These are phyloP conservation scores for Yarrowia sp. DNA, from an alignment of 805 yeast species.

Conservation along the genomic window DNA sequence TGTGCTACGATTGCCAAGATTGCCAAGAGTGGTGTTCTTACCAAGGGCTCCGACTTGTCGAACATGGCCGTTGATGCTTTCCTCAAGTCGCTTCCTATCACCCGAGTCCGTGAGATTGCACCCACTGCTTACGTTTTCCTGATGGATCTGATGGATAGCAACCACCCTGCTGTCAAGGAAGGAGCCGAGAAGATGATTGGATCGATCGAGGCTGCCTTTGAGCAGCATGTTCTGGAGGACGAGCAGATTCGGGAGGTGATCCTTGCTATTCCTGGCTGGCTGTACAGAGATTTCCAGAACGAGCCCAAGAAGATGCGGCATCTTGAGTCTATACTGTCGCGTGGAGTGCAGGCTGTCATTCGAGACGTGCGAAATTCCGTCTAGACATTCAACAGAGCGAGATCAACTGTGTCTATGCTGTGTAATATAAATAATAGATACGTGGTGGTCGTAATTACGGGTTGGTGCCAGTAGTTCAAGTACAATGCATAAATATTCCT, in stretches of 20 bases:
- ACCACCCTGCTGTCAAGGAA: slow-evolving; percentile 54
- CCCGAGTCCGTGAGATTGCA: slow-evolving; percentile 85
- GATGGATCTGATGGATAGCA: slow-evolving; percentile 63
- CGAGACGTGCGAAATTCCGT: slow-evolving; percentile 11
- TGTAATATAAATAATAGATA: background rate
- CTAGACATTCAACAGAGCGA: background rate
- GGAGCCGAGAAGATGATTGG: slow-evolving; percentile 11
- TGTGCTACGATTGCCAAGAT: slow-evolving; percentile 81
- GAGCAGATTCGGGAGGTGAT: background rate
- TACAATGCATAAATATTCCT: background rate
- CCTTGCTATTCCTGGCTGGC: slow-evolving; percentile 11
- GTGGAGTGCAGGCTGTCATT: slow-evolving; percentile 3
- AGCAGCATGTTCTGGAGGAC: background rate
- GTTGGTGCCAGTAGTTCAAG: background rate
- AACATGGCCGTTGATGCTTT: slow-evolving; percentile 67
- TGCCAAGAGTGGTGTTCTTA: slow-evolving; percentile 57
- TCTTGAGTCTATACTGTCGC: background rate
- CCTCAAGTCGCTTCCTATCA: slow-evolving; percentile 77
- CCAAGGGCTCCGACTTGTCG: slow-evolving; percentile 46
- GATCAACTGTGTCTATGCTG: background rate
- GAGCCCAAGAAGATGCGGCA: slow-evolving; percentile 22
- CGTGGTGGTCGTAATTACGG: background rate
- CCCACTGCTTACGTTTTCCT: slow-evolving; percentile 78
- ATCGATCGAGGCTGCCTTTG: slow-evolving; percentile 3
- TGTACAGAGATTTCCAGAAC: slow-evolving; percentile 14